Evolutionary conservation across 345 rosid species (phyloP), one percentile per base, ranked within the genome.

Genomic region (Hirschfeldia incana): DNA sequence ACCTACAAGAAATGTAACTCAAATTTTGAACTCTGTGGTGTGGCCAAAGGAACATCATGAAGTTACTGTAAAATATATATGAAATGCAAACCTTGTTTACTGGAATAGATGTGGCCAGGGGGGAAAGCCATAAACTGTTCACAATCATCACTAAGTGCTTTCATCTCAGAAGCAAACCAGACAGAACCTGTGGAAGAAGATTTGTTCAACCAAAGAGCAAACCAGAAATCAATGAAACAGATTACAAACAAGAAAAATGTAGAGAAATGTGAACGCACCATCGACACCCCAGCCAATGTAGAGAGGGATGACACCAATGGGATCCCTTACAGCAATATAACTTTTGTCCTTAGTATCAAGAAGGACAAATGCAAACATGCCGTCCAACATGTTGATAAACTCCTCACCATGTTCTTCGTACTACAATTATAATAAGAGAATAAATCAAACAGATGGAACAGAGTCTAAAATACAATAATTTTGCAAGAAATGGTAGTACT

Each of bases 161-260:
- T 92, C 97, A 92, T 92, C 85, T 92, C 97, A 13, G 97, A 92
- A 82, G 97, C 94, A 87, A 92, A 92, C 97, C 93, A 92, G 29
- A 87, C 80, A 0, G 97, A 92, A 78, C 97, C 94, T 92, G 87
- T 71, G 70, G 75, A 29, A 51, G 55, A 9, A 33, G 36, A 33
- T 33, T 46, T 60, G 57, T 58, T 28, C 4, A 33, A 10, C 13
- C 28, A 66, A 10, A 26, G 10, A 55, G 65, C 57, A 29, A 21
- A 21, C 21, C 21, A 21, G 21, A 21, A 21, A 36, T 59, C 42
- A 63, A 46, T 16, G 37, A 0, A 37, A 65, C 42, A 12, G 49
- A 28, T 62, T 44, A 8, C 59, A 66, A 65, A 51, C 29, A 53
- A 63, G 4, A 75, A n/a, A 75, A 26, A 29, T 29, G 30, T 29